Evolutionary conservation across 2,329 filamentous ascomycete species (phyloP).

Genomic region (Chalara sp.): DNA sequence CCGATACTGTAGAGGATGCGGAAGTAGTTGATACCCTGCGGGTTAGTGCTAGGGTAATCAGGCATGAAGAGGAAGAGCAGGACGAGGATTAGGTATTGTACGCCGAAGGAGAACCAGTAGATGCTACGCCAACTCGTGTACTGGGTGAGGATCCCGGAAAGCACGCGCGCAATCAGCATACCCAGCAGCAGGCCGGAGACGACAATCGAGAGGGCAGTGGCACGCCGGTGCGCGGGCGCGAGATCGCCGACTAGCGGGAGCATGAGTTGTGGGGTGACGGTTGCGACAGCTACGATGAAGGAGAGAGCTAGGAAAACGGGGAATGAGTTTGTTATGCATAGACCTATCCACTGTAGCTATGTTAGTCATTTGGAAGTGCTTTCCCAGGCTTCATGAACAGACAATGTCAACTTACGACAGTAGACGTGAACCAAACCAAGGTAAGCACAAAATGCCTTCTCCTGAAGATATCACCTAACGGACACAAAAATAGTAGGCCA

Average conservation of each 20-base stretch:
- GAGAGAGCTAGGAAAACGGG: constrained; percentile 60
- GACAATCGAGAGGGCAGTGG: constrained; percentile 65
- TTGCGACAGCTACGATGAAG: constrained; percentile 69
- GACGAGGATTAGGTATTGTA: constrained; percentile 61
- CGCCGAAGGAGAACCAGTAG: constrained; percentile 69
- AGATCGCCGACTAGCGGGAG: constrained; percentile 75
- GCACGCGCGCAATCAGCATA: constrained; percentile 66
- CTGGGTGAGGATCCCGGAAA: constrained; percentile 69
- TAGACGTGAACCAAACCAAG: constrained; percentile 61
- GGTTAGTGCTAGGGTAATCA: constrained; percentile 72
- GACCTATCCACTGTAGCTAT: constrained; percentile 50
- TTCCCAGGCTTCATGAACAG: too few relatives aligned
- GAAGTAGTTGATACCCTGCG: constrained; percentile 56
- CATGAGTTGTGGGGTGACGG: constrained; percentile 75
- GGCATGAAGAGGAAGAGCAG: constrained; percentile 70
- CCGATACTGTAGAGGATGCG: constrained; percentile 59
- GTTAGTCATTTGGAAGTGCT: neutral
- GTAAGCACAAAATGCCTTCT: constrained; percentile 63
- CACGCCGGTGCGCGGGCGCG: constrained; percentile 60
- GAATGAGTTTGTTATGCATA: constrained; percentile 63
- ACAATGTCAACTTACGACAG: constrained; percentile 43
- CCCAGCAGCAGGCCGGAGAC: constrained; percentile 70
- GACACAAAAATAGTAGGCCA: constrained; percentile 68
- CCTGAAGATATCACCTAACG: constrained; percentile 63
- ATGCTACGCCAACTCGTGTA: constrained; percentile 70